phyloP scores from a whole-genome alignment of 345 rosid species.

The Laguncularia racemosa region DNA sequence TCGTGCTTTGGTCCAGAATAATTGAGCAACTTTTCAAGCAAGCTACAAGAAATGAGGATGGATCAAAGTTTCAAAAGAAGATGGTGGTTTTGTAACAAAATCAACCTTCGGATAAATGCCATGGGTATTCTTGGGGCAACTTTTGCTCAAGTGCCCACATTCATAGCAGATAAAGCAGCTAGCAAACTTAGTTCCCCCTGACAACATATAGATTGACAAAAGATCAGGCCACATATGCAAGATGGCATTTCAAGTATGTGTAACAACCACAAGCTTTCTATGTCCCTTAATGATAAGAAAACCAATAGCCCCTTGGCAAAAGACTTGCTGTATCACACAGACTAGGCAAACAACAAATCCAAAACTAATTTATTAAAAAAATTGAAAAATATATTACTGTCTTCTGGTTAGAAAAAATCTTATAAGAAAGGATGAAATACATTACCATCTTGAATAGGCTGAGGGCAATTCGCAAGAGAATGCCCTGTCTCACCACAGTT shows the following conservation, averaged over 20 bases:
- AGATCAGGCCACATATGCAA: not conserved
- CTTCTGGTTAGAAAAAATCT: too few relatives aligned
- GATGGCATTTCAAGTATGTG: too few relatives aligned
- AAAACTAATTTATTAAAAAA: too few relatives aligned
- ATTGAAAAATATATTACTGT: too few relatives aligned
- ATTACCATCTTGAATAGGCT: slow-evolving; percentile 73
- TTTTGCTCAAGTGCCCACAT: slow-evolving; percentile 84
- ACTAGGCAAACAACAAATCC: too few relatives aligned
- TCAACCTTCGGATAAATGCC: slow-evolving; percentile 95
- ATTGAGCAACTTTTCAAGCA: not conserved
- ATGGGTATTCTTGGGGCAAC: slow-evolving; percentile 70
- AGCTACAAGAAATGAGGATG: not conserved
- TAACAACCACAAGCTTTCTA: too few relatives aligned
- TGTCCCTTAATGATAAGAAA: too few relatives aligned
- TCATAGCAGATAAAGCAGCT: slow-evolving; percentile 82
- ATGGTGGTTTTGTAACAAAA: too few relatives aligned
- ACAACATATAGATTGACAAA: slow-evolving; percentile 8
- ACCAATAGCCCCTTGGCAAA: too few relatives aligned
- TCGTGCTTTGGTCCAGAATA: too few relatives aligned
- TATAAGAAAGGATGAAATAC: not conserved
- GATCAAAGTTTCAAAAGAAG: too few relatives aligned
- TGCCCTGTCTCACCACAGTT: slow-evolving; percentile 84
- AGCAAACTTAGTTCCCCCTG: slow-evolving; percentile 88
- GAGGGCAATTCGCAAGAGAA: slow-evolving; percentile 68
- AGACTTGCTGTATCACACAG: too few relatives aligned